phyloP scores from a whole-genome alignment of 805 yeast species.

The Vanderwaltozyma verrucispora region DNA sequence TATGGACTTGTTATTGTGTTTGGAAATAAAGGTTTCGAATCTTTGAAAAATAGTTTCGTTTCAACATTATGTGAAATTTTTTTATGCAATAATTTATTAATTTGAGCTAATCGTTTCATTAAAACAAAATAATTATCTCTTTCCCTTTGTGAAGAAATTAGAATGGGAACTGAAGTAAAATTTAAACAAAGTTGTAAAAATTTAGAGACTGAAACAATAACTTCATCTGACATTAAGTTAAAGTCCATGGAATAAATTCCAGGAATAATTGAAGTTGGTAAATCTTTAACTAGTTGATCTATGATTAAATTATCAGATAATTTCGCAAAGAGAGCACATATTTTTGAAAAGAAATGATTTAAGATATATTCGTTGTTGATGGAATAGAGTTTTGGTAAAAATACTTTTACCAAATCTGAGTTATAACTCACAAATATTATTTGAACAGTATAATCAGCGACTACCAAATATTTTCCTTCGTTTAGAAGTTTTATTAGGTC shows the following conservation, averaged over 20 bases:
- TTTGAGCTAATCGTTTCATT: slow-evolving; percentile 13
- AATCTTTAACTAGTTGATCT: slow-evolving; percentile 21
- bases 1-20: slow-evolving; percentile 10
- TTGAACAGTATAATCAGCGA: slow-evolving; percentile 23
- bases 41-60: slow-evolving; percentile 13
- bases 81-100: slow-evolving; percentile 19
- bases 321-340: slow-evolving; percentile 17
- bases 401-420: slow-evolving; percentile 15
- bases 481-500: slow-evolving; percentile 18
- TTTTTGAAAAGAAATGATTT: slow-evolving; percentile 21
- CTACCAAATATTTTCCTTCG: slow-evolving; percentile 8
- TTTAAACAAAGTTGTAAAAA: slow-evolving; percentile 16
- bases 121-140: slow-evolving; percentile 12
- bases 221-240: slow-evolving; percentile 7
- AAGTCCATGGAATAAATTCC: slow-evolving; percentile 11
- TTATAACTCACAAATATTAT: slow-evolving; percentile 24
- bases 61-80: slow-evolving; percentile 16
- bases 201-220: slow-evolving; percentile 20
- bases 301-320: slow-evolving; percentile 22
- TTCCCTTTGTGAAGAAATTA: slow-evolving; percentile 7
- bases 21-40: slow-evolving; percentile 5
- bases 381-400: slow-evolving; percentile 17
- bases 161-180: slow-evolving; percentile 8
- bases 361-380: slow-evolving; percentile 10
- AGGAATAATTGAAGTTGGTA: slow-evolving; percentile 18